phyloP scores from a whole-genome alignment of 2,329 filamentous ascomycete species.

The Aquanectria penicillioides region DNA sequence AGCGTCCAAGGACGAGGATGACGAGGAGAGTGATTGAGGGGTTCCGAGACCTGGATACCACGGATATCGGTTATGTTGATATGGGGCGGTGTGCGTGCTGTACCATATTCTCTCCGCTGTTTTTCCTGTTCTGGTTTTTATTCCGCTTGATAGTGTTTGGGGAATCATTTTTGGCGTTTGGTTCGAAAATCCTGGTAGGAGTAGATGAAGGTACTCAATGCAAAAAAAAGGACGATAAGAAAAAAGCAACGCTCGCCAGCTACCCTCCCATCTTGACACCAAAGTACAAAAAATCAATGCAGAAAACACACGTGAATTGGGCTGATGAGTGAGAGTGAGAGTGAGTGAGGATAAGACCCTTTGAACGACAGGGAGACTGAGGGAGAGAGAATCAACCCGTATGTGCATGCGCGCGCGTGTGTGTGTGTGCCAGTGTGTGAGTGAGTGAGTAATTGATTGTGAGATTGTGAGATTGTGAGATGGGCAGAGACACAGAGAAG shows the following conservation, averaged over 20 bases:
- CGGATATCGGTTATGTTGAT: slow-evolving; percentile 36
- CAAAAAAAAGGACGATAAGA: slow-evolving; percentile 39
- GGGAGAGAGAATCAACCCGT: too few species aligned
- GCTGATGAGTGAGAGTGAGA: neutral
- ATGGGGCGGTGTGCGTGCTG: slow-evolving; percentile 40
- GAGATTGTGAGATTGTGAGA: too few species aligned
- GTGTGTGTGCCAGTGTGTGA: neutral
- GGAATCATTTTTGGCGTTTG: slow-evolving; percentile 41
- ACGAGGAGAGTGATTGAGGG: slow-evolving; percentile 62
- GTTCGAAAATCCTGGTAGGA: slow-evolving; percentile 44
- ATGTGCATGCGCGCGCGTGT: too few species aligned
- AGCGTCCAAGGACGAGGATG: slow-evolving; percentile 60
- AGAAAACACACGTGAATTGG: slow-evolving; percentile 15
- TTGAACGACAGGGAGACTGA: too few species aligned
- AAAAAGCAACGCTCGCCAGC: too few species aligned
- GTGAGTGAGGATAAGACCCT: neutral
- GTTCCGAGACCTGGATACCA: slow-evolving; percentile 30
- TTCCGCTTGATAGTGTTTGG: slow-evolving; percentile 25
- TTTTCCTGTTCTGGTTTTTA: slow-evolving; percentile 35
- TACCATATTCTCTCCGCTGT: slow-evolving; percentile 39
- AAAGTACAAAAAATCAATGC: too few species aligned
- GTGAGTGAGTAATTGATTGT: neutral
- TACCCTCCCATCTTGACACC: too few species aligned
- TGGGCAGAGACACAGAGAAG: neutral
- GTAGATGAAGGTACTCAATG: slow-evolving; percentile 44